Evolutionary conservation across 2,329 filamentous ascomycete genomes (phyloP).

Genomic region (Neofusicoccum sp.): DNA sequence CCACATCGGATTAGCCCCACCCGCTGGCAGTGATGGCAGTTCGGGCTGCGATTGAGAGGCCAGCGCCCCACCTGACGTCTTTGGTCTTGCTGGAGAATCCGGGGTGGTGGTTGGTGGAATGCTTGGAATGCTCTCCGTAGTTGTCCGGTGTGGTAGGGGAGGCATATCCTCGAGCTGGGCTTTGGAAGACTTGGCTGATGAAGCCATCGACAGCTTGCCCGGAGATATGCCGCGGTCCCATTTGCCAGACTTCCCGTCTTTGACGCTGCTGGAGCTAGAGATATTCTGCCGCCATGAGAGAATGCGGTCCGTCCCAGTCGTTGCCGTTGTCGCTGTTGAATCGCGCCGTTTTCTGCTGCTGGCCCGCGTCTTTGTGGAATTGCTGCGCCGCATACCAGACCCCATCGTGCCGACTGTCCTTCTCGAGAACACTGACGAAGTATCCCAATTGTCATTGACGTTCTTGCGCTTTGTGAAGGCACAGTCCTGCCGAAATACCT

Average conservation of each 20-base stretch:
- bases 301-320: conserved; percentile 68
- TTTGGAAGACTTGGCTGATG: conserved; percentile 24
- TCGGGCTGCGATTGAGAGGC: conserved; percentile 1
- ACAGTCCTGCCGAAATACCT: conserved; percentile 94
- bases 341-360: conserved; percentile 50
- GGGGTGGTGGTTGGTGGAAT: conserved; percentile 18
- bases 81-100: not conserved
- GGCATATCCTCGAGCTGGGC: conserved; percentile 22
- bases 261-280: conserved; percentile 27
- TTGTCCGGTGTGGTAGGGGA: conserved; percentile 13
- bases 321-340: conserved; percentile 38
- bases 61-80: conserved; percentile 15
- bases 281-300: conserved; percentile 81
- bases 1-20: conserved; percentile 44
- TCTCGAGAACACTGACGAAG: conserved; percentile 71
- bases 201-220: conserved; percentile 40
- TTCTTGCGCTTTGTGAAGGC: conserved; percentile 68
- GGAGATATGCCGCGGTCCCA: conserved; percentile 48
- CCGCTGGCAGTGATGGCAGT: not conserved
- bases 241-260: conserved; percentile 24
- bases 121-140: conserved; percentile 3
- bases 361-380: conserved; percentile 56
- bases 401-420: conserved; percentile 51
- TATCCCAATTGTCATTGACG: conserved; percentile 68
- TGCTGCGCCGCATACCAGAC: conserved; percentile 31